These are phyloP conservation scores for Toxicodendron radicans DNA, from an alignment of 345 rosid species.

Conservation along the genomic window DNA sequence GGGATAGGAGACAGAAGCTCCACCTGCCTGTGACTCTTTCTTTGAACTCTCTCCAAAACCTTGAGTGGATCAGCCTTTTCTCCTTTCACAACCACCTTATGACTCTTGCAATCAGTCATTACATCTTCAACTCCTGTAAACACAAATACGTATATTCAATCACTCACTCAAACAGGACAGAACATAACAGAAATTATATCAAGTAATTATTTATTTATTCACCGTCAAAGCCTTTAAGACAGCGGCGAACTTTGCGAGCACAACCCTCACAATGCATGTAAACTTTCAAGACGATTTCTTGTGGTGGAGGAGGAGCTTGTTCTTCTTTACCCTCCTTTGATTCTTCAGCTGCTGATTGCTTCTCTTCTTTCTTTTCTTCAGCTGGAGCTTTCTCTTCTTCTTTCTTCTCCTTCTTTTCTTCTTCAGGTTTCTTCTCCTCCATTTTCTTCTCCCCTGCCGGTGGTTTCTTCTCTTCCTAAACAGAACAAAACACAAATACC, in stretches of 20 bases:
- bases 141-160: neutral
- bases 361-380: constrained; percentile 43
- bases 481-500: constrained; percentile 3
- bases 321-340: constrained; percentile 36
- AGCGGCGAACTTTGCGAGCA: constrained; percentile 76
- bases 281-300: constrained; percentile 71
- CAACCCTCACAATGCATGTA: constrained; percentile 99
- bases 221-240: constrained; percentile 87
- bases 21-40: constrained; percentile 80
- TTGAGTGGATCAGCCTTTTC: constrained; percentile 88
- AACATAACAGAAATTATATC: constrained; percentile 1
- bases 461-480: constrained; percentile 61
- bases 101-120: constrained; percentile 68
- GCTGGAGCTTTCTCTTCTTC: constrained; percentile 33
- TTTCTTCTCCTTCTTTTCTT: constrained; percentile 36
- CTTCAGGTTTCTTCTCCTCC: constrained; percentile 44
- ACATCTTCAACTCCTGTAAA: constrained; percentile 82
- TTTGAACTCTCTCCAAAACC: constrained; percentile 75
- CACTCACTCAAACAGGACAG: neutral
- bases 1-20: constrained; percentile 90
- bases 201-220: neutral
- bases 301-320: constrained; percentile 62
- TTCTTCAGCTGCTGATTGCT: constrained; percentile 35
- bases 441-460: constrained; percentile 44
- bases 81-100: constrained; percentile 91